Percentiles rank a stretch among this genome's conserved stretches.
Evolutionary conservation across 768 basidiomycete genomes (phyloP).

Genomic region (Dioszegia aurantiaca): DNA sequence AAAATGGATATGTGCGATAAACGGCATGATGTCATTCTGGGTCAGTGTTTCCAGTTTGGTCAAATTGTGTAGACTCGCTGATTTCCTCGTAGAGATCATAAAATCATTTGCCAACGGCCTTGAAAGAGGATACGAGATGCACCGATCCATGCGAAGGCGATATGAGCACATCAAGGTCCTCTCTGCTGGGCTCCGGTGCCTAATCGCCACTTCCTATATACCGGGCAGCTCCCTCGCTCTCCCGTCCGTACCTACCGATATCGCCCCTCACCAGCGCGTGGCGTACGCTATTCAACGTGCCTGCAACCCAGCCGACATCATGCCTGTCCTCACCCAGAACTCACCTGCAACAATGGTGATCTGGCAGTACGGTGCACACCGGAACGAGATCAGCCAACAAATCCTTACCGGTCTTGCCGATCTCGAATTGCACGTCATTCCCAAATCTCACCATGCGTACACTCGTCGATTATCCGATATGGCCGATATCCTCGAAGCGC

Average conservation of each 20-base stretch:
- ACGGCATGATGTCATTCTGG: conserved; percentile 25
- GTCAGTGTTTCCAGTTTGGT: not conserved
- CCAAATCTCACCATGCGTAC: not conserved
- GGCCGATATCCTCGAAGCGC: too few relatives aligned
- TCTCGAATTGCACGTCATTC: not conserved
- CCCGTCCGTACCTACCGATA: conserved; percentile 22
- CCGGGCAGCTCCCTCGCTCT: conserved; percentile 27
- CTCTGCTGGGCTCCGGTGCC: conserved; percentile 29
- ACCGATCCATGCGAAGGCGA: conserved; percentile 29
- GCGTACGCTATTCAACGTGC: conserved; percentile 29
- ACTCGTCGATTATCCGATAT: too few relatives aligned
- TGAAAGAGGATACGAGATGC: conserved; percentile 31
- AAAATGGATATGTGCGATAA: conserved; percentile 28
- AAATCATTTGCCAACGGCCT: conserved; percentile 15
- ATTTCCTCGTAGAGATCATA: conserved; percentile 8
- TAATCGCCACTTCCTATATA: conserved; percentile 34
- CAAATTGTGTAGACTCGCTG: not conserved
- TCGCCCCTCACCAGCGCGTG: conserved; percentile 14
- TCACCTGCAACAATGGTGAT: conserved; percentile 23
- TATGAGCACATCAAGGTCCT: conserved; percentile 34
- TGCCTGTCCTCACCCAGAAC: conserved; percentile 24
- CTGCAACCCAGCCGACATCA: conserved; percentile 29
- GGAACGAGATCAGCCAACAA: conserved; percentile 32
- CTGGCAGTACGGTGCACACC: conserved; percentile 32
- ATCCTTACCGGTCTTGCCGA: conserved; percentile 24